Evolutionary conservation across 768 basidiomycete species (phyloP).

Genomic region (Lactifluus piperatus): DNA sequence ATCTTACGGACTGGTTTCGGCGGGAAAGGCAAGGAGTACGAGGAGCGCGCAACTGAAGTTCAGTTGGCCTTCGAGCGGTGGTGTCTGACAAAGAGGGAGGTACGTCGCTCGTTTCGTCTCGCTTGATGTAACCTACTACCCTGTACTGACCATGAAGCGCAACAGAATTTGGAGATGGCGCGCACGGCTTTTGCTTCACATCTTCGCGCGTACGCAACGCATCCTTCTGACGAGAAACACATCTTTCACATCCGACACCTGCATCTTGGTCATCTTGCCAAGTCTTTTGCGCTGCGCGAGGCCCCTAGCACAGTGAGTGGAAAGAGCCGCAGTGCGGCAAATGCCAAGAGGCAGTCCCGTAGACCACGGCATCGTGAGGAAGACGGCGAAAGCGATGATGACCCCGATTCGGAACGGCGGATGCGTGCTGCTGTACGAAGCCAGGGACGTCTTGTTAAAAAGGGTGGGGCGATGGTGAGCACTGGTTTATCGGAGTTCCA

Average conservation of each 20-base stretch:
- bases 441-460: slow-evolving; percentile 75
- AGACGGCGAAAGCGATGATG: slow-evolving; percentile 20
- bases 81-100: slow-evolving; percentile 69
- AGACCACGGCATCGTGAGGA: slow-evolving; percentile 15
- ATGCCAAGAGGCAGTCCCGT: slow-evolving; percentile 10
- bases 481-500: slow-evolving; percentile 69
- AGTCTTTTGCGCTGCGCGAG: slow-evolving; percentile 85
- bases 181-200: slow-evolving; percentile 86
- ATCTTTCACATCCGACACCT: slow-evolving; percentile 94
- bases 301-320: slow-evolving; percentile 46
- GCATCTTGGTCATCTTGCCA: slow-evolving; percentile 90
- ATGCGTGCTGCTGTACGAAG: slow-evolving; percentile 82
- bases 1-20: slow-evolving; percentile 80
- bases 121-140: too few species aligned
- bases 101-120: slow-evolving; percentile 26
- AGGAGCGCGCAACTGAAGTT: slow-evolving; percentile 88
- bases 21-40: slow-evolving; percentile 70
- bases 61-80: slow-evolving; percentile 93
- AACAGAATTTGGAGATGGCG: slow-evolving; percentile 68
- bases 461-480: slow-evolving; percentile 65
- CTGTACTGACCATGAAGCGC: not conserved
- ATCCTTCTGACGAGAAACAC: slow-evolving; percentile 90
- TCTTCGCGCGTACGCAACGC: slow-evolving; percentile 94
- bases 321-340: slow-evolving; percentile 14
- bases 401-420: slow-evolving; percentile 59